A percentile compares a stretch with the other conserved stretches of the same genome.
Conservation (phyloP, 176 grass and related monocot species). For the Avena atlantica region DNA sequence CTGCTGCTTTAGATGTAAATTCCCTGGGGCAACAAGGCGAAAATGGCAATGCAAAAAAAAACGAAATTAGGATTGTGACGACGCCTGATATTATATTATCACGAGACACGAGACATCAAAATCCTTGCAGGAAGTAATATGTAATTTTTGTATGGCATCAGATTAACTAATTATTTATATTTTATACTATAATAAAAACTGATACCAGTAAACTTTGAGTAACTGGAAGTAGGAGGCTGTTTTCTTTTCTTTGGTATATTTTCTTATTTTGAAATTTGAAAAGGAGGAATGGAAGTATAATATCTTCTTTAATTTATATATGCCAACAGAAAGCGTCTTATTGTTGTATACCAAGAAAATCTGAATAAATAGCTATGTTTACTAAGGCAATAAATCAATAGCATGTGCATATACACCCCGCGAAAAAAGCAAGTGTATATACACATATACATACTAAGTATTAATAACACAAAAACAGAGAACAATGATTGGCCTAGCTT, state of each 20-base stretch:
- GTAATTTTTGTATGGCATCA: not conserved
- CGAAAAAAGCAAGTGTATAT: not conserved
- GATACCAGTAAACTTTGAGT: slow-evolving; percentile 12
- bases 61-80: not conserved
- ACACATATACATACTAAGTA: not conserved
- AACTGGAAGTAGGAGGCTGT: not conserved
- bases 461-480: not conserved
- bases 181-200: slow-evolving; percentile 2
- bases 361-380: not conserved
- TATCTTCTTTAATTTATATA: not conserved
- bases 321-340: not conserved
- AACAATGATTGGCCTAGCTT: not conserved
- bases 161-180: slow-evolving; percentile 9
- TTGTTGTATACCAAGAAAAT: not conserved
- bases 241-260: not conserved
- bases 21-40: not conserved
- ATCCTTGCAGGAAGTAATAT: slow-evolving; percentile 4
- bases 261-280: not conserved
- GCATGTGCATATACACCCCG: not conserved
- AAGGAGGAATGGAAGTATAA: not conserved
- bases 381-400: slow-evolving; percentile 8
- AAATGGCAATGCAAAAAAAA: slow-evolving; percentile 4
- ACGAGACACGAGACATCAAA: slow-evolving; percentile 2
- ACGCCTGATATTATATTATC: slow-evolving; percentile 7
- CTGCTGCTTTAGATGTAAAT: slow-evolving; percentile 5